These are phyloP conservation scores for Debaryomyces sp. DNA, from an alignment of 1,139 yeast genomes.

Conservation along the genomic window DNA sequence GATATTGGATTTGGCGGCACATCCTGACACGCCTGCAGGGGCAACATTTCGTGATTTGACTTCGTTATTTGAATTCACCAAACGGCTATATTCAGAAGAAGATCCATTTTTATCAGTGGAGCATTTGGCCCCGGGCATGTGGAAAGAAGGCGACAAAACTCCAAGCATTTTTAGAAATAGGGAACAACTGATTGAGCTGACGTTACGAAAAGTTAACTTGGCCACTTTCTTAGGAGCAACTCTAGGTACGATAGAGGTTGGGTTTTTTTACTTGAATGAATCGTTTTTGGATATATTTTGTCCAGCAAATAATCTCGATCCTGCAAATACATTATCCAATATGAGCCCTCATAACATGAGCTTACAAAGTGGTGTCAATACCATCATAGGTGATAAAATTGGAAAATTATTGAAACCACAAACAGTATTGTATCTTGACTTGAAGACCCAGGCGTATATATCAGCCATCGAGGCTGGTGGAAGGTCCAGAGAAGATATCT, in stretches of 20 bases:
- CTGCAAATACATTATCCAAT: slow-evolving; percentile 42
- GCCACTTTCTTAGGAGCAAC: slow-evolving; percentile 88
- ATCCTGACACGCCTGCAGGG: slow-evolving; percentile 72
- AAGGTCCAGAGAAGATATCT: slow-evolving; percentile 63
- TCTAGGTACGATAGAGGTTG: slow-evolving; percentile 81
- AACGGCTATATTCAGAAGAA: slow-evolving; percentile 62
- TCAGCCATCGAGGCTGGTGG: slow-evolving; percentile 82
- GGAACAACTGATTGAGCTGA: slow-evolving; percentile 67
- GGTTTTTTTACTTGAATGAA: slow-evolving; percentile 83
- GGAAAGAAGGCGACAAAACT: slow-evolving; percentile 64
- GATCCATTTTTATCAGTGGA: slow-evolving; percentile 68
- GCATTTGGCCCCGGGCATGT: slow-evolving; percentile 64
- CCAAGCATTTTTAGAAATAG: slow-evolving; percentile 60
- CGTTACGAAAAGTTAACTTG: slow-evolving; percentile 79
- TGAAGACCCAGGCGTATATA: slow-evolving; percentile 93
- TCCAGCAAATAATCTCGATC: slow-evolving; percentile 55
- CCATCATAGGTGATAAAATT: slow-evolving; percentile 42
- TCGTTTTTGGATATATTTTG: slow-evolving; percentile 83
- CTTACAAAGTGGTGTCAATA: slow-evolving; percentile 40
- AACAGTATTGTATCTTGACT: slow-evolving; percentile 75
- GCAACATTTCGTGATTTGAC: slow-evolving; percentile 74
- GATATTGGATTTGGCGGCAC: slow-evolving; percentile 70
- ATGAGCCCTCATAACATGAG: slow-evolving; percentile 38
- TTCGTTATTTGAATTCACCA: slow-evolving; percentile 74
- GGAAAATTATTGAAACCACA: slow-evolving; percentile 77